Evolutionary conservation across 805 yeast genomes (phyloP).

Genomic region (Nakazawaea molendinolei): DNA sequence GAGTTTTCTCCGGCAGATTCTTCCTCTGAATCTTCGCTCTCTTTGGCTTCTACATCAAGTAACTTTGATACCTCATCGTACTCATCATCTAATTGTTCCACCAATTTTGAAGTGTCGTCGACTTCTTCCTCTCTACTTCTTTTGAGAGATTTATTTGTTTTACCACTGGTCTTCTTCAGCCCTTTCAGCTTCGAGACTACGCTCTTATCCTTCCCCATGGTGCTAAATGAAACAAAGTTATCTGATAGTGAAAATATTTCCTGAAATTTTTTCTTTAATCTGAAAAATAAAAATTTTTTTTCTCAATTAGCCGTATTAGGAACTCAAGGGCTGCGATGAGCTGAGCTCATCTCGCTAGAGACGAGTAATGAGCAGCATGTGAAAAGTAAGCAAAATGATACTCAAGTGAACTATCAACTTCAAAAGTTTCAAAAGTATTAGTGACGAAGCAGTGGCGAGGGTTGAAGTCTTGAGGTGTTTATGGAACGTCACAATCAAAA

Average conservation of each 20-base stretch:
- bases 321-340: conserved; percentile 1
- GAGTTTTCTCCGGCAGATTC: conserved; percentile 20
- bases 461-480: too few relatives aligned
- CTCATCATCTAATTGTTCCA: conserved; percentile 50
- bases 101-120: conserved; percentile 41
- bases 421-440: too few relatives aligned
- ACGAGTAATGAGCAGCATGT: too few relatives aligned
- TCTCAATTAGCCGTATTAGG: too few relatives aligned
- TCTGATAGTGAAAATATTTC: too few relatives aligned
- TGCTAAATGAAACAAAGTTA: too few relatives aligned
- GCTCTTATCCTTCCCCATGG: conserved; percentile 25
- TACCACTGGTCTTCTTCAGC: conserved; percentile 16
- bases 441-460: too few relatives aligned
- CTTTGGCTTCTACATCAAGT: conserved; percentile 36
- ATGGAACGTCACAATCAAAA: too few relatives aligned
- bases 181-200: conserved; percentile 21
- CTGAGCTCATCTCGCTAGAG: neutral
- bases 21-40: conserved; percentile 20
- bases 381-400: too few relatives aligned
- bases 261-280: conserved; percentile 15
- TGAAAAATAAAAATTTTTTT: conserved; percentile 1
- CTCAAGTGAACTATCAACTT: too few relatives aligned
- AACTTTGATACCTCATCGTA: conserved; percentile 51
- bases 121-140: conserved; percentile 26
- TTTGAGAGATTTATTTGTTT: neutral